A percentile compares a stretch with the other conserved stretches of the same genome.
Conservation (phyloP, 2,329 filamentous ascomycete species). For the Aurifilum marmelostoma region DNA sequence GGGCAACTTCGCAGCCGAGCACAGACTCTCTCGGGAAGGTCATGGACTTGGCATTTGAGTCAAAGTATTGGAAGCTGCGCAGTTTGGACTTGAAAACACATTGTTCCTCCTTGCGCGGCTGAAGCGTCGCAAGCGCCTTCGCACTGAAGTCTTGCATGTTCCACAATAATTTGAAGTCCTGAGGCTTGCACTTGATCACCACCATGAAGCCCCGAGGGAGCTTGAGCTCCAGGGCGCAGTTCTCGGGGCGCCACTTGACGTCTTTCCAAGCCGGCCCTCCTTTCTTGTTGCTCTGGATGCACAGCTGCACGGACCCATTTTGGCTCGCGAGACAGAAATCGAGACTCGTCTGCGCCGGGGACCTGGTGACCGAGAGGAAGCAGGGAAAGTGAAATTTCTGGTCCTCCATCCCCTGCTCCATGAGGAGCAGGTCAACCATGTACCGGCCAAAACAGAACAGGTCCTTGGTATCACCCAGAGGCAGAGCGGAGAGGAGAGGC, state of each 20-base stretch:
- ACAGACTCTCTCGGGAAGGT: constrained; percentile 78
- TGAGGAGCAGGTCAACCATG: constrained; percentile 73
- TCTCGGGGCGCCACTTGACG: constrained; percentile 75
- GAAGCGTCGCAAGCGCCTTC: constrained; percentile 73
- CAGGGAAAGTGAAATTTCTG: constrained; percentile 73
- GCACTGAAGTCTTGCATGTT: constrained; percentile 84
- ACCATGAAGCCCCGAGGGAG: constrained; percentile 78
- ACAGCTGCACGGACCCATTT: constrained; percentile 74
- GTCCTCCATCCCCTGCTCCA: constrained; percentile 71
- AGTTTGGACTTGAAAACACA: constrained; percentile 71
- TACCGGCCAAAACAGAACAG: constrained; percentile 81
- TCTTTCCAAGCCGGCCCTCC: constrained; percentile 78
- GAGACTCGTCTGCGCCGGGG: constrained; percentile 68
- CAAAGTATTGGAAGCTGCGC: constrained; percentile 79
- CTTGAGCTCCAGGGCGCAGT: constrained; percentile 66
- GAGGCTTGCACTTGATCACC: constrained; percentile 69
- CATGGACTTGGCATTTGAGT: constrained; percentile 68
- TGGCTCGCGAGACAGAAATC: constrained; percentile 79
- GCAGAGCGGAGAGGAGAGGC: constrained; percentile 69
- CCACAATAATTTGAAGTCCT: constrained; percentile 80
- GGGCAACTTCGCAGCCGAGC: constrained; percentile 68
- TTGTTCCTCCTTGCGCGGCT: constrained; percentile 69
- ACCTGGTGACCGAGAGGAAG: constrained; percentile 74
- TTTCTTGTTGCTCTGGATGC: constrained; percentile 70
- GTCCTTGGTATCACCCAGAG: constrained; percentile 72